Base-by-base conservation (phyloP, 768 basidiomycete species). In the Boletus reticuloceps region DNA sequence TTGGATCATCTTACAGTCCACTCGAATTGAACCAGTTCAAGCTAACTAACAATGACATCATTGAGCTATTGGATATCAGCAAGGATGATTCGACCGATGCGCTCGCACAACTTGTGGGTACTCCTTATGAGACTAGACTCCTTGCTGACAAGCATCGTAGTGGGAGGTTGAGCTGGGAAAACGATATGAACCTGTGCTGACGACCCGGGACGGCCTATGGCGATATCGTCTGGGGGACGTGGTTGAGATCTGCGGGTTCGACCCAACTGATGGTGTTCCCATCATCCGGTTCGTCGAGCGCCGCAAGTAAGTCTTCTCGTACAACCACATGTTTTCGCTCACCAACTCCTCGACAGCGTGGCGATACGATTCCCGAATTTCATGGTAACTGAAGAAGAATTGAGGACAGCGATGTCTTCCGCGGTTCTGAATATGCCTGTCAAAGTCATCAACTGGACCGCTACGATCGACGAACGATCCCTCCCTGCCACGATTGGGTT, bases 181-280 rank as follows among this genome's bases (percentile, higher is more conserved):
- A 37, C 55, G 12, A 12, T 68, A 67, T 14, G 65, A 66, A 29
- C 7, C 47, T 27, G 53, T 66, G 16, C 13, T 62, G 11, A 65
- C 64, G 3, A 61, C 59, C 4, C 22, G 8, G 6, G 47, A 61
- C 1, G 63, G 65, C 14, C 17, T 67, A 31, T 65, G 64, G 65
- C 59, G 63, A 2, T 64, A 65, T 49, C 53, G 59, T 25, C 54
- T 67, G 5, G 59, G 57, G 1, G 65, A 66, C 20, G 47, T 65
- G 22, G 42, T 67, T n/a, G 60, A 66, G 53, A 42, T 66, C 22
- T 38, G 48, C 3, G 64, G 61, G 16, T 68, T 67, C 22, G 58
- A 61, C 17, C 42, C 64, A 1, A 44, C 19, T 7, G 53, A 62
- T 37, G 65, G 63, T n/a, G 25, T 37, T 9, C 66, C 66, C 14